Percentiles rank a stretch among this genome's conserved stretches.
These are phyloP conservation scores for Chalciporus sphaerocephalus DNA, from an alignment of 768 basidiomycete genomes.

Conservation along the genomic window DNA sequence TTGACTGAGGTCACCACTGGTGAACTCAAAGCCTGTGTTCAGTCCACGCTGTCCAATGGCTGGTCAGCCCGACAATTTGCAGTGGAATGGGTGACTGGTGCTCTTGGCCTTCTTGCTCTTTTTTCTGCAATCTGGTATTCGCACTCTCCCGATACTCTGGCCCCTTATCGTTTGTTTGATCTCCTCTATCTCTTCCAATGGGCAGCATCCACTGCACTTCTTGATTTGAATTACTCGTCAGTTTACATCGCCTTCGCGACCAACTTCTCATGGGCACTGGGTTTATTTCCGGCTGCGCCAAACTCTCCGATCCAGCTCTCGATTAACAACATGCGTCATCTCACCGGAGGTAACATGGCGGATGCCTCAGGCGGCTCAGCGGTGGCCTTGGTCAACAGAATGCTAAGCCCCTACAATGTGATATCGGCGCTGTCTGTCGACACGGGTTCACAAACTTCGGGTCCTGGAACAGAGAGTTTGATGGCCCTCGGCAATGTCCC, in stretches of 20 bases:
- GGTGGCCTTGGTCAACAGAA: conserved; percentile 74
- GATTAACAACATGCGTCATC: conserved; percentile 77
- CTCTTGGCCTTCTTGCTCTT: conserved; percentile 58
- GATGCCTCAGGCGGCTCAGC: conserved; percentile 57
- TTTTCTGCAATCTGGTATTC: conserved; percentile 54
- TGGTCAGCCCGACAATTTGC: conserved; percentile 71
- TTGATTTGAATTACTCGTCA: conserved; percentile 83
- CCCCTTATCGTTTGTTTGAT: conserved; percentile 77
- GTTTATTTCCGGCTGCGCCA: conserved; percentile 55
- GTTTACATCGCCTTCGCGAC: conserved; percentile 75
- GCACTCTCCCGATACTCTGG: conserved; percentile 48
- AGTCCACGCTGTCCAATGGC: conserved; percentile 89
- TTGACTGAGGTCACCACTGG: conserved; percentile 67
- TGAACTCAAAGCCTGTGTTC: conserved; percentile 80
- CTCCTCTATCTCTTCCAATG: conserved; percentile 80
- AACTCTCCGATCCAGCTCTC: conserved; percentile 63
- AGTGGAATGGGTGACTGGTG: conserved; percentile 77
- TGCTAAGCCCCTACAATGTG: conserved; percentile 73
- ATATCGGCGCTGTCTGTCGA: background rate
- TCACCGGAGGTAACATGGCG: conserved; percentile 73
- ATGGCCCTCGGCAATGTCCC: conserved; percentile 10
- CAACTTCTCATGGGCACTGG: conserved; percentile 89
- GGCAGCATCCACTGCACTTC: conserved; percentile 72
- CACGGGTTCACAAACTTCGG: background rate
- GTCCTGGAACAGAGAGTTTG: conserved; percentile 8